These are phyloP conservation scores for Cadophora malorum DNA, from an alignment of 2,329 filamentous ascomycete genomes.

Conservation along the genomic window DNA sequence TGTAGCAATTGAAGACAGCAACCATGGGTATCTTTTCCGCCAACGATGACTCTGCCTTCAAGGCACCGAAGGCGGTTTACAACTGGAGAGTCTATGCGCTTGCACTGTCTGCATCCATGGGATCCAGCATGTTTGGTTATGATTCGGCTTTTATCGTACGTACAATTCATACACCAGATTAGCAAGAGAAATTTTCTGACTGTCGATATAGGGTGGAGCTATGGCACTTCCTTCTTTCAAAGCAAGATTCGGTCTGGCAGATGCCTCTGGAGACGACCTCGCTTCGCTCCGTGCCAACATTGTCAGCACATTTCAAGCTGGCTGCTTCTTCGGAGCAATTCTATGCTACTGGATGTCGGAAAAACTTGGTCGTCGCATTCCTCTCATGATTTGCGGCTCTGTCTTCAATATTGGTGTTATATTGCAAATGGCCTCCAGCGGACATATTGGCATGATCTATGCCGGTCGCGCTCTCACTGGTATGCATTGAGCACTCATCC, in stretches of 20 bases:
- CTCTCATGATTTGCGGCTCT: slow-evolving; percentile 48
- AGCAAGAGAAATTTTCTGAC: not conserved
- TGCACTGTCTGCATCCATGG: slow-evolving; percentile 41
- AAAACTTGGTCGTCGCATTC: slow-evolving; percentile 49
- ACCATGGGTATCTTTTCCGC: slow-evolving; percentile 18
- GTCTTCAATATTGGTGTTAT: slow-evolving; percentile 45
- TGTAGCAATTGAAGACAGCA: not conserved
- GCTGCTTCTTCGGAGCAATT: slow-evolving; percentile 67
- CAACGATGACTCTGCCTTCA: slow-evolving; percentile 18
- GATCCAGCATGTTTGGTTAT: slow-evolving; percentile 42
- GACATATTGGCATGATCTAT: slow-evolving; percentile 47
- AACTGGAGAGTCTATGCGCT: slow-evolving; percentile 44
- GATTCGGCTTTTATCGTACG: slow-evolving; percentile 33
- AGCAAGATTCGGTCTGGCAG: slow-evolving; percentile 60
- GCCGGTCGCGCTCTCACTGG: slow-evolving; percentile 53
- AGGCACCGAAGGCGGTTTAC: slow-evolving; percentile 34
- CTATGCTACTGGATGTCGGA: slow-evolving; percentile 53
- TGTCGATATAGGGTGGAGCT: slow-evolving; percentile 54
- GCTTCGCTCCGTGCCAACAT: slow-evolving; percentile 59
- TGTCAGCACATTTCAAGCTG: slow-evolving; percentile 65
- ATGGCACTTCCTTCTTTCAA: slow-evolving; percentile 63
- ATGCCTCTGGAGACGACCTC: slow-evolving; percentile 41
- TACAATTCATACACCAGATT: not conserved
- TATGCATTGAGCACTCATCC: not conserved
- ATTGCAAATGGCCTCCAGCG: slow-evolving; percentile 36